Base-by-base conservation (phyloP, 139 green algal species). In the Axilococcus clingmanii region DNA sequence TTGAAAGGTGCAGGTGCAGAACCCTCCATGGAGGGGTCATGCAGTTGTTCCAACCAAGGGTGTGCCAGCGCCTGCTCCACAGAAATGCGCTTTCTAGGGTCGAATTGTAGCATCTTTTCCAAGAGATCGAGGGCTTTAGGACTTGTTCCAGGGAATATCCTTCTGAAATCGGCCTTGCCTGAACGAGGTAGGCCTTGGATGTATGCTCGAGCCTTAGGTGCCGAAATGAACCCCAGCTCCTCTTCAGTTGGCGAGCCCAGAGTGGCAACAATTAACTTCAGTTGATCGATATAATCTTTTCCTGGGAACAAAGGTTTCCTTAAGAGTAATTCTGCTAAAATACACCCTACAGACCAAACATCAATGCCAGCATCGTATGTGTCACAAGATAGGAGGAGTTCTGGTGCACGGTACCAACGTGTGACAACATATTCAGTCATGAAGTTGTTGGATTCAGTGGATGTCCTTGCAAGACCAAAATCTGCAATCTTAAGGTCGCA, bases 401-500 rank as follows among this genome's bases (percentile, higher is more conserved):
- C 88, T 5, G 88, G 88, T 3, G 88, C 85, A 20, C 88, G 79
- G 74, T 96, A 96, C 88, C 88, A 96, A 24, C 88, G 76, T 5
- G 88, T 96, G 6, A 96, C 86, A 9, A 96, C 88, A 49, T 96
- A 96, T 63, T 95, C 85, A 33, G 88, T 96, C 87, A 96, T 95
- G 71, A 89, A 89, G 66, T 65, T 65, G 42, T 81, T 84, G 41
- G 45, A 62, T 61, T 94, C 85, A 2, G 78, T 78, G 62, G 12
- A 12, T 40, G 87, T 93, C n/a, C 90, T 65, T 0, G 91, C 91
- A 29, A 98, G 66, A 5, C 91, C 91, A 80, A 98, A 98, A 72
- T 98, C 91, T 48, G 82, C 94, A 52, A 98, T 97, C 54, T 95
- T 96, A 6, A 98, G 79, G 65, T 97, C 91, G 50, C 91, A 98